Conservation (phyloP, 306 rosid species). For the Arachis hypogaea region DNA sequence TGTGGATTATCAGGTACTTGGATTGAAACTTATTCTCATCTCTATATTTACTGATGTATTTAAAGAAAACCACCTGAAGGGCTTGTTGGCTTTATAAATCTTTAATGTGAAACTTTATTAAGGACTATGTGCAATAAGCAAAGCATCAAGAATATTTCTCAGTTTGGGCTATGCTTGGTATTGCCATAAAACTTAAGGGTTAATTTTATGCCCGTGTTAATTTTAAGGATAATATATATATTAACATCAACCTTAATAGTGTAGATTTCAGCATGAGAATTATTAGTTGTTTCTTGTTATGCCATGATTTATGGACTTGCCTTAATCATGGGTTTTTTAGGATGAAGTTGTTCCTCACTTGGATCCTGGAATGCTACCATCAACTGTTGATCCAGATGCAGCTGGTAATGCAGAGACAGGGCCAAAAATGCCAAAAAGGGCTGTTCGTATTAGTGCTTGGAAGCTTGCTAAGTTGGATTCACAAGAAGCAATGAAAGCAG, state of each 20-base stretch:
- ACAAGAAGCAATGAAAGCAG: conserved; percentile 82
- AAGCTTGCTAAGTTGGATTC: conserved; percentile 93
- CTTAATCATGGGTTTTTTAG: conserved; percentile 54
- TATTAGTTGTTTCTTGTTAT: not conserved
- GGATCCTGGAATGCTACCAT: conserved; percentile 98
- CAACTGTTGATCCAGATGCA: conserved; percentile 96
- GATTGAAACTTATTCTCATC: conserved; percentile 20
- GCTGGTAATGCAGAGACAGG: conserved; percentile 76
- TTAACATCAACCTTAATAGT: too few species aligned
- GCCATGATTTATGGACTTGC: conserved; percentile 34
- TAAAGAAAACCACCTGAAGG: conserved; percentile 8
- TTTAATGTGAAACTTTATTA: too few species aligned
- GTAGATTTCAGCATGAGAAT: not conserved
- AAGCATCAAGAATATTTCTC: conserved; percentile 4
- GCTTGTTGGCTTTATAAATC: too few species aligned
- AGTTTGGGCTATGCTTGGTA: not conserved
- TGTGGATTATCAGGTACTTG: conserved; percentile 89
- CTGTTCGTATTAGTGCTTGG: conserved; percentile 93
- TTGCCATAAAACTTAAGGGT: not conserved
- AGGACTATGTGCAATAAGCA: conserved; percentile 1
- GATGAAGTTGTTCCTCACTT: conserved; percentile 97
- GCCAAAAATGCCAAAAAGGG: conserved; percentile 68
- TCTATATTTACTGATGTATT: conserved; percentile 8
- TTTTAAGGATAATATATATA: not conserved
- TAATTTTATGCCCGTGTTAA: not conserved